These are phyloP conservation scores for Sindora glabra DNA, from an alignment of 306 rosid species.

Conservation along the genomic window DNA sequence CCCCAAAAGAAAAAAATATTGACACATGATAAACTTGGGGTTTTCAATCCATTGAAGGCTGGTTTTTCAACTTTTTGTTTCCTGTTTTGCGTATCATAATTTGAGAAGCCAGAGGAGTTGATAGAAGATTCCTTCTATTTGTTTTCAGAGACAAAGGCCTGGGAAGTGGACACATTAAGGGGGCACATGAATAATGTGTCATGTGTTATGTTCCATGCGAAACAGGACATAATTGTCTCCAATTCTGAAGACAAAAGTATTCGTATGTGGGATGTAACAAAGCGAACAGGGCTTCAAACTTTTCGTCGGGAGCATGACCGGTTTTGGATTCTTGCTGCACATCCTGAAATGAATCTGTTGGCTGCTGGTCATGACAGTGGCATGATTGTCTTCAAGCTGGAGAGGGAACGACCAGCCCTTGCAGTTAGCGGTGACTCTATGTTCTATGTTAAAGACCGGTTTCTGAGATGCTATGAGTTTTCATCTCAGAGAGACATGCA, in stretches of 20 bases:
- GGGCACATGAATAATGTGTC: slow-evolving; percentile 98
- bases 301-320: slow-evolving; percentile 96
- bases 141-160: slow-evolving; percentile 93
- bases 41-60: too few species aligned
- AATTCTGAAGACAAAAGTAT: slow-evolving; percentile 98
- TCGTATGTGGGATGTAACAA: slow-evolving; percentile 93
- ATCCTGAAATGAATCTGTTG: slow-evolving; percentile 94
- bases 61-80: too few species aligned
- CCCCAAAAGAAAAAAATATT: too few species aligned
- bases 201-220: slow-evolving; percentile 91
- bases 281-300: slow-evolving; percentile 89
- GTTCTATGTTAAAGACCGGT: slow-evolving; percentile 79
- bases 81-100: too few species aligned
- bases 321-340: slow-evolving; percentile 94
- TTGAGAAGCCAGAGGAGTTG: too few species aligned
- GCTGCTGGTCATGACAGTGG: slow-evolving; percentile 99
- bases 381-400: slow-evolving; percentile 90
- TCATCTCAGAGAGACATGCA: slow-evolving; percentile 74
- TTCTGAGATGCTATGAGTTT: slow-evolving; percentile 74
- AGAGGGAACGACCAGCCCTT: slow-evolving; percentile 89
- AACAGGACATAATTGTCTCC: slow-evolving; percentile 90
- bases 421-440: slow-evolving; percentile 75
- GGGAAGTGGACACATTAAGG: slow-evolving; percentile 97
- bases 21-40: too few species aligned
- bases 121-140: slow-evolving; percentile 4